Percentiles rank a stretch among this genome's conserved stretches.
These are phyloP conservation scores for Colletotrichum filicis DNA, from an alignment of 2,329 filamentous ascomycete species.

Conservation along the genomic window DNA sequence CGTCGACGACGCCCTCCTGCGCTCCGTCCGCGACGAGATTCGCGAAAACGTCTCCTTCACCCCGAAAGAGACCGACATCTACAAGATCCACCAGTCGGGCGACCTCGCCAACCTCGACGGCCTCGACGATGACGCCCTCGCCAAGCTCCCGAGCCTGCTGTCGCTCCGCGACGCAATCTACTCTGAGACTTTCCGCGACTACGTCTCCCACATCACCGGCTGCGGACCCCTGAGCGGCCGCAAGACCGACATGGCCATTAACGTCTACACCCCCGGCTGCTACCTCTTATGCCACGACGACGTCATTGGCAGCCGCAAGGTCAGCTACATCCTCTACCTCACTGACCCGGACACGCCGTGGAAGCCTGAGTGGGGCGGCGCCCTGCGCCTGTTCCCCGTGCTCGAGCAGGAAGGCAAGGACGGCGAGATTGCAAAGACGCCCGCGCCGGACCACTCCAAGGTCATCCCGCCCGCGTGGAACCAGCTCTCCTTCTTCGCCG, in stretches of 20 bases:
- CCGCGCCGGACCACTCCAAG: slow-evolving; percentile 80
- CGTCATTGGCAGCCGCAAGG: slow-evolving; percentile 94
- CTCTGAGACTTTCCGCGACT: slow-evolving; percentile 88
- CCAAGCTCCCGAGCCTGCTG: slow-evolving; percentile 89
- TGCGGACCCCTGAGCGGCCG: slow-evolving; percentile 88
- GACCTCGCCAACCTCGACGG: slow-evolving; percentile 97
- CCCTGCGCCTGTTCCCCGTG: slow-evolving; percentile 85
- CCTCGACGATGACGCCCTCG: slow-evolving; percentile 85
- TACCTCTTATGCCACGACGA: slow-evolving; percentile 98
- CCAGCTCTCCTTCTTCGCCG: slow-evolving; percentile 97
- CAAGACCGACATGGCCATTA: slow-evolving; percentile 99
- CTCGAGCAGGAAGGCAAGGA: slow-evolving; percentile 72
- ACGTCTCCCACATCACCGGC: slow-evolving; percentile 85
- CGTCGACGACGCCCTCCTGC: slow-evolving; percentile 84
- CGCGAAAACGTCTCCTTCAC: slow-evolving; percentile 93
- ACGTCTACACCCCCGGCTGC: slow-evolving; percentile 96
- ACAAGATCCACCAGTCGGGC: slow-evolving; percentile 99
- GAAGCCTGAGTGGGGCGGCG: slow-evolving; percentile 93
- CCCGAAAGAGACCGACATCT: slow-evolving; percentile 98
- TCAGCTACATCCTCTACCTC: slow-evolving; percentile 97
- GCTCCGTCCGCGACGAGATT: slow-evolving; percentile 88
- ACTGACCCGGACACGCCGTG: slow-evolving; percentile 92
- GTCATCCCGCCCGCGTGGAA: slow-evolving; percentile 96
- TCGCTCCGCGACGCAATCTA: slow-evolving; percentile 94
- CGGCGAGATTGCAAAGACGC: slow-evolving; percentile 82